Base-by-base conservation (phyloP, 78 protist species). In the Parvularia atlantis region DNA sequence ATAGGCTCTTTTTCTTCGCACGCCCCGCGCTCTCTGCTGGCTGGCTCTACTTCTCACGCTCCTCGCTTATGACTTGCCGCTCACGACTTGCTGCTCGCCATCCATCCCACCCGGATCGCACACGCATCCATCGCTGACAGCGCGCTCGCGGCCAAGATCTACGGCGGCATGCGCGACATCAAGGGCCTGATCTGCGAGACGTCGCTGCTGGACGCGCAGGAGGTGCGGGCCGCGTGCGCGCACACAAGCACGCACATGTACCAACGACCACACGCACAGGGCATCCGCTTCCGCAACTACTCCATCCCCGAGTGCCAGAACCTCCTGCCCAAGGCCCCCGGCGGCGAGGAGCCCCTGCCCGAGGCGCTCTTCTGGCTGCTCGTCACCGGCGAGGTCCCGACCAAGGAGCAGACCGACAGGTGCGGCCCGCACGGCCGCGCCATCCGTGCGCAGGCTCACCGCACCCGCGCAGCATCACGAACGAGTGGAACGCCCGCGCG, bases 101-200 rank as follows among this genome's bases (percentile, higher is more conserved):
- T 2, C 14, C 60, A 22, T n/a, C 26, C 30, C 60, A 56, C 7
- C 26, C 60, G n/a, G n/a, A n/a, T n/a, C n/a, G n/a, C n/a, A n/a
- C n/a, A n/a, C n/a, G n/a, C n/a, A n/a, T n/a, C n/a, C n/a, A n/a
- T n/a, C n/a, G n/a, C n/a, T n/a, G n/a, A n/a, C n/a, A n/a, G n/a
- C n/a, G n/a, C n/a, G n/a, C n/a, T n/a, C n/a, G n/a, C n/a, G n/a
- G n/a, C n/a, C n/a, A 10, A 41, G 46, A 41, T 41, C 28, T 93
- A 91, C 82, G 93, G 93, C 46, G 97, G 97, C 69, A 89, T 89
- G 94, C 91, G 97, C 61, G 86, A 88, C 54, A 87, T 93, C 83
- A 89, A 84, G 82, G 69, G 93, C 26, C 73, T 93, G 65, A 84
- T 89, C 33, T 76, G 85, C 60, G 97, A 93, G 83, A 91, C 94